A percentile compares a stretch with the other conserved stretches of the same genome.
Conservation (phyloP, 805 yeast genomes). For the Candida railenensis region DNA sequence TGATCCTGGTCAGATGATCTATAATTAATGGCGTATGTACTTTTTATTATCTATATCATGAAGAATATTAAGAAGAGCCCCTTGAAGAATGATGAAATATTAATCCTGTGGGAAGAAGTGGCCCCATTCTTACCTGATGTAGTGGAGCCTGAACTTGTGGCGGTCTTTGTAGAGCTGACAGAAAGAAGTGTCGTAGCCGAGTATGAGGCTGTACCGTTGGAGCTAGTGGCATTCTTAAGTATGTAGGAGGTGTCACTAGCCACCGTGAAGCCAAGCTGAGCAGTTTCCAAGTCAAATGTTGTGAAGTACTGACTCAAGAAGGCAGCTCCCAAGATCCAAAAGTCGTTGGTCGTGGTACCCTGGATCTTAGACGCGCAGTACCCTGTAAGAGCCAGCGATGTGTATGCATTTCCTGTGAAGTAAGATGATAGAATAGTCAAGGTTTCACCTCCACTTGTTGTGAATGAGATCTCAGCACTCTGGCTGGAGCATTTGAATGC, state of each 20-base stretch:
- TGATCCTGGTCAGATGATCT: too few relatives aligned
- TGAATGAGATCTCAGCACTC: slow-evolving; percentile 32
- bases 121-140: not conserved
- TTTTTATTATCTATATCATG: not conserved
- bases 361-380: slow-evolving; percentile 66
- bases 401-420: slow-evolving; percentile 51
- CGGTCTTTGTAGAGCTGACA: not conserved
- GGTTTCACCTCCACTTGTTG: slow-evolving; percentile 35
- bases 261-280: slow-evolving; percentile 48
- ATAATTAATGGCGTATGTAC: not conserved
- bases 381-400: slow-evolving; percentile 35
- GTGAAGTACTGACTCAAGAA: slow-evolving; percentile 56
- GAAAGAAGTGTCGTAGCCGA: not conserved
- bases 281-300: slow-evolving; percentile 54
- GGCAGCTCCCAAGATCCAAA: slow-evolving; percentile 66
- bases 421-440: slow-evolving; percentile 44
- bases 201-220: not conserved
- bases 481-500: slow-evolving; percentile 59
- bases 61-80: not conserved
- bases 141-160: not conserved
- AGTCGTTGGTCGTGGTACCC: slow-evolving; percentile 42
- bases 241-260: not conserved
- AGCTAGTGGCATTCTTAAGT: not conserved
- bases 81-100: not conserved
- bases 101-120: not conserved